Evolutionary conservation across 2,329 filamentous ascomycete species (phyloP).

Genomic region (Colletotrichum viniferum): DNA sequence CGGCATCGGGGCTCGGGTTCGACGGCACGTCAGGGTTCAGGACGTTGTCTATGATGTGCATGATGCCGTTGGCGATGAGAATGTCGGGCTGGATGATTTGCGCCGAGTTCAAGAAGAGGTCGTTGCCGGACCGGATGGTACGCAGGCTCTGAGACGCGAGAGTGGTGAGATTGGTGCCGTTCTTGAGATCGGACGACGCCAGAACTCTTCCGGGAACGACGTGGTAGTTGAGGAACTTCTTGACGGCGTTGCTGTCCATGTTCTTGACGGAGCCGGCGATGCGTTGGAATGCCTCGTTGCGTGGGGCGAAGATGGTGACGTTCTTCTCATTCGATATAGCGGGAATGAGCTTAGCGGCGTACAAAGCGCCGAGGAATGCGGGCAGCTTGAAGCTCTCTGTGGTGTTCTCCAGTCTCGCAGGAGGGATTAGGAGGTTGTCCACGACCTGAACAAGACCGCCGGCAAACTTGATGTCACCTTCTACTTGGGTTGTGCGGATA

Average conservation of each 20-base stretch:
- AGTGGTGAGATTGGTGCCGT: slow-evolving; percentile 32
- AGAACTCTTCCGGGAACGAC: slow-evolving; percentile 57
- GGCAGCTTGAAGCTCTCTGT: slow-evolving; percentile 39
- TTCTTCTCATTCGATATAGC: slow-evolving; percentile 47
- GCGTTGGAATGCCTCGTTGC: slow-evolving; percentile 53
- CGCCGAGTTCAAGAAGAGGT: slow-evolving; percentile 58
- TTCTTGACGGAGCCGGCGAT: slow-evolving; percentile 47
- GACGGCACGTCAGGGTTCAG: slow-evolving; percentile 46
- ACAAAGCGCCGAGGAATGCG: slow-evolving; percentile 45
- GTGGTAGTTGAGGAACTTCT: slow-evolving; percentile 59
- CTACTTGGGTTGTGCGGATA: slow-evolving; percentile 43
- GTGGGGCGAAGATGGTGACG: slow-evolving; percentile 61
- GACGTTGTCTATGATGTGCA: slow-evolving; percentile 62
- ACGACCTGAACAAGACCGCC: slow-evolving; percentile 58
- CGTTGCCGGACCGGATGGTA: slow-evolving; percentile 43
- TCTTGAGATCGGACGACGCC: slow-evolving; percentile 48
- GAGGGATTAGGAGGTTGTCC: slow-evolving; percentile 56
- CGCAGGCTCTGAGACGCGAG: slow-evolving; percentile 46
- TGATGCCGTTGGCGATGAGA: slow-evolving; percentile 60
- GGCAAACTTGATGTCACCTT: slow-evolving; percentile 49
- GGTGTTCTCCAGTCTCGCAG: slow-evolving; percentile 40
- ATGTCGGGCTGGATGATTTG: slow-evolving; percentile 57
- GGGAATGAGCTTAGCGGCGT: slow-evolving; percentile 38
- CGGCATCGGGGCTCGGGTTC: slow-evolving; percentile 40
- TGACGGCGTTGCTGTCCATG: slow-evolving; percentile 43